Percentiles rank a stretch among this genome's conserved stretches.
Conservation (phyloP, 2,329 filamentous ascomycete species). For the Ilyonectria destructans region DNA sequence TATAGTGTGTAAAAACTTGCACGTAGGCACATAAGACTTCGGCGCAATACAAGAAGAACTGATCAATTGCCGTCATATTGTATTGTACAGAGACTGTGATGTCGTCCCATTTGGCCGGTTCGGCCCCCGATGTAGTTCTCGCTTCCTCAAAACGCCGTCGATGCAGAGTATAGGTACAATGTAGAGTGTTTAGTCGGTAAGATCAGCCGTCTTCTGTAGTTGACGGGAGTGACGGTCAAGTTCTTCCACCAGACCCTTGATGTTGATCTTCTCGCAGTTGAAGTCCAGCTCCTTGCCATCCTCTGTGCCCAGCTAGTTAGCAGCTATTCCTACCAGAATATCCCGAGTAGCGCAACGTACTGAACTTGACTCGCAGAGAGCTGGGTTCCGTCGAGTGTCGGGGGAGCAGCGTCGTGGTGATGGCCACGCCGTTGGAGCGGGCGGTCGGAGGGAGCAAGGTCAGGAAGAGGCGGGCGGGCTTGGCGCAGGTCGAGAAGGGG, state of each 20-base stretch:
- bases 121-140: slow-evolving; percentile 38
- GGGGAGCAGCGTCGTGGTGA: slow-evolving; percentile 84
- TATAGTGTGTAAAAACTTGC: slow-evolving; percentile 39
- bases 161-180: slow-evolving; percentile 52
- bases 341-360: slow-evolving; percentile 65
- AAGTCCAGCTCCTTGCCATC: slow-evolving; percentile 93
- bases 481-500: slow-evolving; percentile 86
- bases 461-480: slow-evolving; percentile 90
- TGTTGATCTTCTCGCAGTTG: slow-evolving; percentile 84
- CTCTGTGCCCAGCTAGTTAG: slow-evolving; percentile 68
- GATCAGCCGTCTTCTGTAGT: slow-evolving; percentile 86
- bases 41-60: slow-evolving; percentile 42
- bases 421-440: slow-evolving; percentile 80
- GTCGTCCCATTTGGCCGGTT: slow-evolving; percentile 34
- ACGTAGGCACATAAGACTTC: slow-evolving; percentile 35
- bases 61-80: slow-evolving; percentile 46
- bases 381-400: slow-evolving; percentile 79
- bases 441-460: slow-evolving; percentile 87
- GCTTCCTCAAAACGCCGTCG: slow-evolving; percentile 53
- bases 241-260: slow-evolving; percentile 90
- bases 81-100: slow-evolving; percentile 48
- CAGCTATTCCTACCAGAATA: slow-evolving; percentile 32
- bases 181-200: slow-evolving; percentile 65
- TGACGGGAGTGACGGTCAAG: slow-evolving; percentile 90
- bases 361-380: slow-evolving; percentile 86